These are phyloP conservation scores for Suhomyces ambrosiae DNA, from an alignment of 1,139 yeast species.

Conservation along the genomic window DNA sequence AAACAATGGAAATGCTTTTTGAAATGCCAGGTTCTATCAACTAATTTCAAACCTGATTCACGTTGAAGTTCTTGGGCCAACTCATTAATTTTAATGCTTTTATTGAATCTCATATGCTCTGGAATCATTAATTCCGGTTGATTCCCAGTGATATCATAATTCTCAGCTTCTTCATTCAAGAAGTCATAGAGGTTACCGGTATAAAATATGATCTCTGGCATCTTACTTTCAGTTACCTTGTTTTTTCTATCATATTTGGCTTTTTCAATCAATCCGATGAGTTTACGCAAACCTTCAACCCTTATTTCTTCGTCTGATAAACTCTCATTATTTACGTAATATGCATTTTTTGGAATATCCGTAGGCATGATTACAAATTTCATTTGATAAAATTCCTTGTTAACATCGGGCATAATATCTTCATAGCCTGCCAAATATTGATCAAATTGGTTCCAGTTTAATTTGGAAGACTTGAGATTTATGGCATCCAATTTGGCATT, in stretches of 20 bases:
- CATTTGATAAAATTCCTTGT: conserved; percentile 62
- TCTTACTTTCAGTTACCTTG: conserved; percentile 48
- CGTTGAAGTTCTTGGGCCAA: conserved; percentile 72
- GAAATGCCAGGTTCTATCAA: conserved; percentile 92
- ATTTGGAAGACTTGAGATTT: conserved; percentile 52
- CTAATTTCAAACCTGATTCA: conserved; percentile 60
- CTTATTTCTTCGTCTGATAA: conserved; percentile 80
- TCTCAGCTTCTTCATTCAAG: conserved; percentile 50
- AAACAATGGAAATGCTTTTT: conserved; percentile 77
- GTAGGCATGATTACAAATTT: conserved; percentile 85
- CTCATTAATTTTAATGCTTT: conserved; percentile 36
- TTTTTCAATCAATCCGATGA: conserved; percentile 68
- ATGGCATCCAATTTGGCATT: conserved; percentile 60
- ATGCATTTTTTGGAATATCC: conserved; percentile 62
- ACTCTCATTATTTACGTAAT: conserved; percentile 55
- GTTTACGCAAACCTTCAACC: conserved; percentile 79
- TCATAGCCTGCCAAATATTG: conserved; percentile 89
- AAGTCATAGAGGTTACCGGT: conserved; percentile 82
- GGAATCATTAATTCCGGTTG: conserved; percentile 40
- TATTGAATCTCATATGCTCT: conserved; percentile 40
- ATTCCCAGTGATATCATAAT: conserved; percentile 38
- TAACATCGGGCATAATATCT: conserved; percentile 61
- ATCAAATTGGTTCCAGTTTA: conserved; percentile 92
- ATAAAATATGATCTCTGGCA: conserved; percentile 74
- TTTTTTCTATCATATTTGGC: conserved; percentile 50